Evolutionary conservation across 108 stramenopile genomes (phyloP), one percentile per base, ranked within the genome.

Genomic region (Seminavis robusta): DNA sequence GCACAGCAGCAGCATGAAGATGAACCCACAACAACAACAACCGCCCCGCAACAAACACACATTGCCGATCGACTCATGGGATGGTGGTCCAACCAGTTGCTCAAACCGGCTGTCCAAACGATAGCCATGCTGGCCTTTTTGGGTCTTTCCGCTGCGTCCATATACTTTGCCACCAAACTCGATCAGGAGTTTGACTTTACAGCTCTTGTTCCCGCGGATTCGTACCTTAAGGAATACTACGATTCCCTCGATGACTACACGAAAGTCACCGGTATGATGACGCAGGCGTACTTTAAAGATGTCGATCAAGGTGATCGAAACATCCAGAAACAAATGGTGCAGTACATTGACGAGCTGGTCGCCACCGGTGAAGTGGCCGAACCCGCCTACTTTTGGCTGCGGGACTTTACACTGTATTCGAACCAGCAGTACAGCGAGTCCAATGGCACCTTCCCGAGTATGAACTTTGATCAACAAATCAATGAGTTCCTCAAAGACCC

Each of bases 371-470:
- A n/a, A n/a, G n/a, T n/a, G n/a, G n/a, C n/a, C n/a, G n/a, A n/a
- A n/a, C n/a, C n/a, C n/a, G n/a, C n/a, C n/a, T n/a, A n/a, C n/a
- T 65, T 56, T 31, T 65, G 63, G 63, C 20, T 65, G 20, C 2
- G 36, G 17, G 60, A 61, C 19, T 50, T 61, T 31, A 19, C n/a
- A n/a, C n/a, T n/a, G n/a, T n/a, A n/a, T n/a, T n/a, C n/a, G n/a
- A n/a, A n/a, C n/a, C n/a, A 50, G 15, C 6, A 3, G 2, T 50
- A 25, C 24, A 16, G 21, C 28, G 20, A 2, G 4, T 3, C 3
- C 4, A 4, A 24, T 16, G 4, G 21, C 4, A 39, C 13, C 4
- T 1, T 39, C 2, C 23, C 30, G 4, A 32, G 8, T 25, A 10
- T 16, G 1, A 13, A 29, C 2, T 67, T 67, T 44, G 38, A 51